Conservation (phyloP, 2,329 filamentous ascomycete species). For the Xylaria sp. region DNA sequence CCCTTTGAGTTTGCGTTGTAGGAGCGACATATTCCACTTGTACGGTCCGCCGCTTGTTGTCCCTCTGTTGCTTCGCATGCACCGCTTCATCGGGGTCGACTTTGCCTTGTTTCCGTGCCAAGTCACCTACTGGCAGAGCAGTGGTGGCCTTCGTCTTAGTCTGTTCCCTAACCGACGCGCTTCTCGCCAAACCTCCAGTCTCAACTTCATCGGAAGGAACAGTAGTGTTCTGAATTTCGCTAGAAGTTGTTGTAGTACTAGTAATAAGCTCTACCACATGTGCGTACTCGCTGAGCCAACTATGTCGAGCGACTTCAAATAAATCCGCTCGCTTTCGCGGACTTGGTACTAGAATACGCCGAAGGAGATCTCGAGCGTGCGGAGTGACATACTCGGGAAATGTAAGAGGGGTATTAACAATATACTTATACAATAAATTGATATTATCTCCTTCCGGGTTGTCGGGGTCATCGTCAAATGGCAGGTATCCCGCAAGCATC, state of each 20-base stretch:
- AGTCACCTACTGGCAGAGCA: constrained; percentile 65
- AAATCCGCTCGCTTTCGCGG: constrained; percentile 93
- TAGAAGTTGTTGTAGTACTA: constrained; percentile 88
- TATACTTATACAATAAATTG: constrained; percentile 99
- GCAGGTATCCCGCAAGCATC: constrained; percentile 97
- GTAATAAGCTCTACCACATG: constrained; percentile 97
- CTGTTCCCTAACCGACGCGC: constrained; percentile 90
- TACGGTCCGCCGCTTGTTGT: constrained; percentile 92
- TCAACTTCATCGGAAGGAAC: constrained; percentile 70
- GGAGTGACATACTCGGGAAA: constrained; percentile 99
- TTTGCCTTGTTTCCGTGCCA: constrained; percentile 78
- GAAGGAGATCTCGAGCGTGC: constrained; percentile 90
- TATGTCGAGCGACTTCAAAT: constrained; percentile 97
- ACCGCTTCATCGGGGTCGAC: constrained; percentile 72
- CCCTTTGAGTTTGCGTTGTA: constrained; percentile 83
- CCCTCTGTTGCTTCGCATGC: constrained; percentile 74
- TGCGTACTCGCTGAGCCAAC: constrained; percentile 97
- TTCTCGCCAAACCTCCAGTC: constrained; percentile 76
- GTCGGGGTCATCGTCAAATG: constrained; percentile 97
- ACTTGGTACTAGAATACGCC: constrained; percentile 94
- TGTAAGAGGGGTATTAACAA: constrained; percentile 94
- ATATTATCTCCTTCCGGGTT: constrained; percentile 99
- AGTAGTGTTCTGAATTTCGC: constrained; percentile 85
- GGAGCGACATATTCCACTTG: constrained; percentile 98
- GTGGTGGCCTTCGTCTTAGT: constrained; percentile 72